These are phyloP conservation scores for Crithidia thermophila DNA, from an alignment of 208 protist genomes.

Conservation along the genomic window DNA sequence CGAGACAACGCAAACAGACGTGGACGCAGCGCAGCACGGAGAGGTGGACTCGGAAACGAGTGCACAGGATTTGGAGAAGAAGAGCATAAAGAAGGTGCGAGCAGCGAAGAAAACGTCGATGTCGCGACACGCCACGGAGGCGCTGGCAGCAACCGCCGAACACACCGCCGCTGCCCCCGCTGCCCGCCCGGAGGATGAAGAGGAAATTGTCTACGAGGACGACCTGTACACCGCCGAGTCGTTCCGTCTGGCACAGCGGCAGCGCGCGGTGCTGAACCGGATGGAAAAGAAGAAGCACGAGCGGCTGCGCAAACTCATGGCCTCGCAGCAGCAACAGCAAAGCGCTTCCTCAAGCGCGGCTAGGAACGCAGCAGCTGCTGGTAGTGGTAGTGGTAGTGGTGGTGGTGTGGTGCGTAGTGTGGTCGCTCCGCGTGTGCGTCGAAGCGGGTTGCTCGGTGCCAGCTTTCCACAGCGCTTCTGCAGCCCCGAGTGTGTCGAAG, in stretches of 20 bases:
- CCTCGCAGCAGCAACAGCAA: not conserved
- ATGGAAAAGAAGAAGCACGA: slow-evolving; percentile 31
- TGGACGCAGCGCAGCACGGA: too few species aligned
- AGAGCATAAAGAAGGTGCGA: not conserved
- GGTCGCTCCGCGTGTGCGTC: slow-evolving; percentile 1
- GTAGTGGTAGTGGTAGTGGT: not conserved
- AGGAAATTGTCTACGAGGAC: slow-evolving; percentile 72
- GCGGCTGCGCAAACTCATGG: slow-evolving; percentile 10
- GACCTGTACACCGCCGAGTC: slow-evolving; percentile 56
- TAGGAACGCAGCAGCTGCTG: too few species aligned
- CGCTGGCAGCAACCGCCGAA: not conserved
- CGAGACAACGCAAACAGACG: too few species aligned
- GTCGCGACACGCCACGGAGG: too few species aligned
- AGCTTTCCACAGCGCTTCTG: slow-evolving; percentile 69
- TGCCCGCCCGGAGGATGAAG: slow-evolving; percentile 18
- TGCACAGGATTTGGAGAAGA: too few species aligned
- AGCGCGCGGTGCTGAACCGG: slow-evolving; percentile 42
- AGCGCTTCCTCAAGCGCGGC: too few species aligned
- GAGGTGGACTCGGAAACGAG: not conserved
- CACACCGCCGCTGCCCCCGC: too few species aligned
- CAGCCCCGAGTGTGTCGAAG: slow-evolving; percentile 49
- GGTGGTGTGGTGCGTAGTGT: not conserved
- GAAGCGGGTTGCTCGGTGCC: slow-evolving; percentile 30
- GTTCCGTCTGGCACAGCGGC: slow-evolving; percentile 57
- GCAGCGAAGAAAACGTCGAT: not conserved